Conservation (phyloP, 768 basidiomycete genomes). For the Punctularia strigosozonata region DNA sequence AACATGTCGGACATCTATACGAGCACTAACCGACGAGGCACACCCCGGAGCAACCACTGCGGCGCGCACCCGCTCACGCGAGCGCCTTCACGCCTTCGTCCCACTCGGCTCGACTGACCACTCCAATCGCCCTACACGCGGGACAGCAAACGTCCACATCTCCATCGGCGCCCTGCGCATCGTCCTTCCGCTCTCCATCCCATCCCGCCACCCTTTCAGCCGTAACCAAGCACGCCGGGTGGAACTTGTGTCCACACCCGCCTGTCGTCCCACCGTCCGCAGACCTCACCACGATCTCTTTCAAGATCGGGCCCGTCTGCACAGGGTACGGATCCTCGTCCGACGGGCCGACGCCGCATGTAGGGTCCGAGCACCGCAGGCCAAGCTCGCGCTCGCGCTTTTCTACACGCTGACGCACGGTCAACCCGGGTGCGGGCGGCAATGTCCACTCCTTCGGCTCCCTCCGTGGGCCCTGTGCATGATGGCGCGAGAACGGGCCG, state of each 20-base stretch:
- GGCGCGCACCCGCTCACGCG: background rate
- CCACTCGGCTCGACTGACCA: slow-evolving; percentile 52
- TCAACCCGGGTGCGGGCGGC: slow-evolving; percentile 55
- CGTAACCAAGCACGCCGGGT: slow-evolving; percentile 58
- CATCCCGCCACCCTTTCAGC: slow-evolving; percentile 55
- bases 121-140: slow-evolving; percentile 55
- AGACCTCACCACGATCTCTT: slow-evolving; percentile 26
- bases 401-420: slow-evolving; percentile 65
- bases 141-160: slow-evolving; percentile 64
- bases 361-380: slow-evolving; percentile 57
- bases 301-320: slow-evolving; percentile 12
- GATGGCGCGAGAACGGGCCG: slow-evolving; percentile 9
- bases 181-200: slow-evolving; percentile 19
- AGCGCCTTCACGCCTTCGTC: slow-evolving; percentile 27
- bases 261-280: slow-evolving; percentile 10
- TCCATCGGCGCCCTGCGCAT: slow-evolving; percentile 21
- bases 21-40: too few species aligned
- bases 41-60: slow-evolving; percentile 3
- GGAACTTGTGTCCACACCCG: slow-evolving; percentile 55
- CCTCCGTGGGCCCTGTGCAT: slow-evolving; percentile 16
- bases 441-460: slow-evolving; percentile 42
- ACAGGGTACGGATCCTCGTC: slow-evolving; percentile 51
- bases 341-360: slow-evolving; percentile 65
- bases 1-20: too few species aligned
- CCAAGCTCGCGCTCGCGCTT: slow-evolving; percentile 62